Evolutionary conservation across 768 basidiomycete species (phyloP).

Genomic region (Kwoniella dejecticola): DNA sequence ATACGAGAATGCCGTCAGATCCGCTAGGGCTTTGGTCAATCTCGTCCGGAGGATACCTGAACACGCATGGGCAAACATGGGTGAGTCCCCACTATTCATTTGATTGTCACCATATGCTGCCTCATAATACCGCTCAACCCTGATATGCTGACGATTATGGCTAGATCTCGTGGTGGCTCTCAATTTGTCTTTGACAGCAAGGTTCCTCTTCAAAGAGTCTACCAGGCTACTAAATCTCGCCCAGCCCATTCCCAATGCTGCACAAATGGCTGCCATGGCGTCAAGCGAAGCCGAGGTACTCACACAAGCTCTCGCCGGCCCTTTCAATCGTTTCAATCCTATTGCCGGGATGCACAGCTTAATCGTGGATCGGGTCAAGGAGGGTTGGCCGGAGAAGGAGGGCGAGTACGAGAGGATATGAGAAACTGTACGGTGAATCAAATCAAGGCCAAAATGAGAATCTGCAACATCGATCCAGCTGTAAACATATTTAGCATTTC

Average conservation of each 20-base stretch:
- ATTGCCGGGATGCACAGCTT: conserved; percentile 46
- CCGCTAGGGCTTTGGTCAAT: conserved; percentile 41
- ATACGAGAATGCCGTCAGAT: conserved; percentile 41
- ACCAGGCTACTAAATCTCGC: conserved; percentile 25
- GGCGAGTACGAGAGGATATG: conserved; percentile 51
- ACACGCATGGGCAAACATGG: conserved; percentile 43
- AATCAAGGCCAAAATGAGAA: too few relatives aligned
- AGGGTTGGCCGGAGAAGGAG: conserved; percentile 51
- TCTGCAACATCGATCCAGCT: too few relatives aligned
- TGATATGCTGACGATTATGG: too few relatives aligned
- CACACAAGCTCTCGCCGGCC: conserved; percentile 17
- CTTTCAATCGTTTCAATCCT: conserved; percentile 36
- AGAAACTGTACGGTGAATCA: too few relatives aligned
- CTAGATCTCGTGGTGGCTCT: conserved; percentile 46
- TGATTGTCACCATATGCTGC: too few relatives aligned
- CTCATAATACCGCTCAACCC: too few relatives aligned
- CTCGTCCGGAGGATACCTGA: conserved; percentile 29
- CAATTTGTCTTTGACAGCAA: conserved; percentile 43
- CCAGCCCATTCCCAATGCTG: conserved; percentile 6
- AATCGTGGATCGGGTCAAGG: conserved; percentile 44
- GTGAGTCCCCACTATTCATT: conserved; percentile 26
- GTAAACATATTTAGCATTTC: too few relatives aligned
- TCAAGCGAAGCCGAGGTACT: conserved; percentile 36
- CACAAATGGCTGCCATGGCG: conserved; percentile 16
- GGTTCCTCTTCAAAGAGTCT: conserved; percentile 48